phyloP scores from a whole-genome alignment of 345 rosid genomes.

The Mallotus nudiflorus region DNA sequence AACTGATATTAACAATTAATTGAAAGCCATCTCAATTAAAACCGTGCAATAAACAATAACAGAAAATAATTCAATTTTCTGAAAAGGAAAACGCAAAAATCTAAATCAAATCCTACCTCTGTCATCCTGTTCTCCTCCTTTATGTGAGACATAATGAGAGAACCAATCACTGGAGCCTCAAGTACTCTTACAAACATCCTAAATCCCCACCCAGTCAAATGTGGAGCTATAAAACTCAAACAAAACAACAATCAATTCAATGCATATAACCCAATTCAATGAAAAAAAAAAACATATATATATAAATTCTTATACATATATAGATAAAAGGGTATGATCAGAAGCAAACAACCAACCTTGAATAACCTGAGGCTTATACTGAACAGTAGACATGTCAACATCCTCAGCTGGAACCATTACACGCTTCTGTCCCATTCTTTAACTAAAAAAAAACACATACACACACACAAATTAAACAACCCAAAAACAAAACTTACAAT shows the following conservation, averaged over 20 bases:
- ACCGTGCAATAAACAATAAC: not conserved
- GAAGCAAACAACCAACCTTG: constrained; percentile 39
- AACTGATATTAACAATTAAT: constrained; percentile 39
- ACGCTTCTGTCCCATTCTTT: constrained; percentile 53
- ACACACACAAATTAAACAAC: not conserved
- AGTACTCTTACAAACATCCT: constrained; percentile 56
- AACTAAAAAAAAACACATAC: not conserved
- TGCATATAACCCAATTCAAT: not conserved
- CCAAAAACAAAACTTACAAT: not conserved
- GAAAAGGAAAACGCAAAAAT: not conserved
- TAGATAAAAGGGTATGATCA: not conserved
- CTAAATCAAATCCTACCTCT: constrained; percentile 43
- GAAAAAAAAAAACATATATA: not conserved
- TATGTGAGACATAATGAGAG: constrained; percentile 46
- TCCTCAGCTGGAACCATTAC: constrained; percentile 54
- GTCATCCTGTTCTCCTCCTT: constrained; percentile 61
- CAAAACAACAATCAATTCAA: not conserved
- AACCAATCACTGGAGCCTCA: constrained; percentile 66
- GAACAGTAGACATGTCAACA: constrained; percentile 52
- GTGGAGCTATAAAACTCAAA: constrained; percentile 57
- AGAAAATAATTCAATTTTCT: not conserved
- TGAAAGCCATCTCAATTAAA: not conserved
- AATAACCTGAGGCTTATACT: constrained; percentile 48
- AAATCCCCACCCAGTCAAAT: constrained; percentile 62
- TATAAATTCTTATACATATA: not conserved